phyloP scores from a whole-genome alignment of 2,329 filamentous ascomycete genomes.

The Nemania diffusa region DNA sequence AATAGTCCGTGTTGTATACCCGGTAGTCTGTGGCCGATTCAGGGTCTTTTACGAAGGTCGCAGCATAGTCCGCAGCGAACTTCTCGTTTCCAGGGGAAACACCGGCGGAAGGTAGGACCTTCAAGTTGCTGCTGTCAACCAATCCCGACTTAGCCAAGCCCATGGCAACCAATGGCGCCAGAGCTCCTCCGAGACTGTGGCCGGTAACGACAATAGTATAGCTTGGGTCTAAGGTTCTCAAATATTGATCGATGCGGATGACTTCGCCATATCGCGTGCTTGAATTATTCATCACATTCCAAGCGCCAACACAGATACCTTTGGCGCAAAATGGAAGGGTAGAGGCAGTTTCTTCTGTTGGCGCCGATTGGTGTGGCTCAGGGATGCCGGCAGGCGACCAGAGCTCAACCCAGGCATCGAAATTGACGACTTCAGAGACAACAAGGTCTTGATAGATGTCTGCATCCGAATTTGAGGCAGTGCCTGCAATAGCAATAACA shows the following conservation, averaged over 20 bases:
- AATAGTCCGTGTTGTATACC: constrained; percentile 19
- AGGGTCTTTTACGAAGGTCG: constrained; percentile 7
- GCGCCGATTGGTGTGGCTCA: not conserved
- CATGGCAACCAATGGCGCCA: constrained; percentile 1
- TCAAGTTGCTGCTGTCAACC: not conserved
- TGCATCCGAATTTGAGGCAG: not conserved
- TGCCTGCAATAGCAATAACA: constrained; percentile 23
- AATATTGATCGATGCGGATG: constrained; percentile 19
- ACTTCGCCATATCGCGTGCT: constrained; percentile 1
- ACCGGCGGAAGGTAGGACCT: constrained; percentile 17
- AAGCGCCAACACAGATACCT: constrained; percentile 11
- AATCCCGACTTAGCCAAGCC: constrained; percentile 4
- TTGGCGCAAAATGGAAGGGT: constrained; percentile 10
- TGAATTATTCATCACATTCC: constrained; percentile 11
- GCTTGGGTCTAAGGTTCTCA: constrained; percentile 4
- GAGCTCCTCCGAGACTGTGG: constrained; percentile 20
- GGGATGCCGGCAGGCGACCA: constrained; percentile 10
- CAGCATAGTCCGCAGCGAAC: not conserved
- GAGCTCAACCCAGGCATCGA: constrained; percentile 5
- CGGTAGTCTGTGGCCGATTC: not conserved
- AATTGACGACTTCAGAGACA: constrained; percentile 4
- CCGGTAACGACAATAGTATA: constrained; percentile 18
- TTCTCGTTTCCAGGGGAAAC: constrained; percentile 5
- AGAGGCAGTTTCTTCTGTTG: not conserved
- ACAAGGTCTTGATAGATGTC: constrained; percentile 8